Evolutionary conservation across 225 moss, liverwort and hornwort species (phyloP).

Genomic region (Rhytidiadelphus loreus): DNA sequence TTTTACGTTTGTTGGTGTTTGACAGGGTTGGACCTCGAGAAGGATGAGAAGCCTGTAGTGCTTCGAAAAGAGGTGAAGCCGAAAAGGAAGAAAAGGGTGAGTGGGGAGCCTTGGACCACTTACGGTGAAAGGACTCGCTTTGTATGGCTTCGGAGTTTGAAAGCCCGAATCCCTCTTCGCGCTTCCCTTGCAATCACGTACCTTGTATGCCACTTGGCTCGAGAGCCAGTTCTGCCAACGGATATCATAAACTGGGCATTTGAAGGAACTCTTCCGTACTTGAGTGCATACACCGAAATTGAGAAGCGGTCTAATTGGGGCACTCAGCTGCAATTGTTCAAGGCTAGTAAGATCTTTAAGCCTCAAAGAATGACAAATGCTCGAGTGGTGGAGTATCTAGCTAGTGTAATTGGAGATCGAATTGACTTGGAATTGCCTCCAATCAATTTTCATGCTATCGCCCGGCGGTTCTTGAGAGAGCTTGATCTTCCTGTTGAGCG

Average conservation of each 20-base stretch:
- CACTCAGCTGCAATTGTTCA: constrained; percentile 37
- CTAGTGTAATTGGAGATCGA: constrained; percentile 62
- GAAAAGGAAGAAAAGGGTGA: constrained; percentile 25
- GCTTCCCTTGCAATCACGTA: constrained; percentile 69
- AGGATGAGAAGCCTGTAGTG: constrained; percentile 8
- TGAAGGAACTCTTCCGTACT: constrained; percentile 73
- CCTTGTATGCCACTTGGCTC: constrained; percentile 78
- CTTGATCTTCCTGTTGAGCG: constrained; percentile 51
- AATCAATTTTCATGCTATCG: constrained; percentile 59
- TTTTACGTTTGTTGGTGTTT: neutral
- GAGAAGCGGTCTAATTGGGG: constrained; percentile 26
- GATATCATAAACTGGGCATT: constrained; percentile 82
- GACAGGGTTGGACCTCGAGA: constrained; percentile 9
- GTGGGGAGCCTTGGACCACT: constrained; percentile 53
- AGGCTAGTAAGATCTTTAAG: constrained; percentile 66
- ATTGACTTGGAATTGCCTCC: constrained; percentile 64
- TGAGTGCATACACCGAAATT: constrained; percentile 62
- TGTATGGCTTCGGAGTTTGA: constrained; percentile 75
- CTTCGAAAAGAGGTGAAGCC: constrained; percentile 12
- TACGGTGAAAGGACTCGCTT: constrained; percentile 49
- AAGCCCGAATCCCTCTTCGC: constrained; percentile 74
- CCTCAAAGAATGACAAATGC: constrained; percentile 60
- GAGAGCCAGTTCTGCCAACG: constrained; percentile 80
- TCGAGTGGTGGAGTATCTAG: constrained; percentile 59
- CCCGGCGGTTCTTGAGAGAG: constrained; percentile 48